Percentiles rank a stretch among this genome's conserved stretches.
phyloP scores from a whole-genome alignment of 768 basidiomycete genomes.

The Fomitopsis pulvina region DNA sequence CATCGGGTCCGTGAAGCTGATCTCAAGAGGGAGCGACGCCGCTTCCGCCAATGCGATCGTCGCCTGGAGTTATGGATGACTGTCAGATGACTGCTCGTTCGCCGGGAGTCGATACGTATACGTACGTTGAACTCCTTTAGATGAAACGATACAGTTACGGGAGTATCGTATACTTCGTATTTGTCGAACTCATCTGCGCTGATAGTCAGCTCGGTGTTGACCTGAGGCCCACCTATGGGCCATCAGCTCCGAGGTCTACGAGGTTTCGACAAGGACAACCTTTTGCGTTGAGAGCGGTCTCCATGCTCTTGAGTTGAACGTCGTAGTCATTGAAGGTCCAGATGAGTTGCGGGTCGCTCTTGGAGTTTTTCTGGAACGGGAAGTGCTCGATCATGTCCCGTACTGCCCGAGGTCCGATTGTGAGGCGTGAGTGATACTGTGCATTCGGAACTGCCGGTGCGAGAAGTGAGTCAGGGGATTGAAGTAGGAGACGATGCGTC shows the following conservation, averaged over 20 bases:
- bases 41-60: constrained; percentile 76
- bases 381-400: constrained; percentile 83
- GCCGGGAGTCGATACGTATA: neutral
- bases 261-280: constrained; percentile 35
- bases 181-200: constrained; percentile 76
- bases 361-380: constrained; percentile 51
- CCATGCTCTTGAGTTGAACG: constrained; percentile 61
- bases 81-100: neutral
- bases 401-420: constrained; percentile 65
- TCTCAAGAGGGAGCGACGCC: constrained; percentile 53
- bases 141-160: constrained; percentile 71
- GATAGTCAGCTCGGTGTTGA: constrained; percentile 72
- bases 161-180: constrained; percentile 58
- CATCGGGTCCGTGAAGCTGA: constrained; percentile 71
- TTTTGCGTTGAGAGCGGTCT: constrained; percentile 58
- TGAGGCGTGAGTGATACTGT: constrained; percentile 54
- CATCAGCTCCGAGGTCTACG: neutral
- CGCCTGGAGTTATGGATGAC: constrained; percentile 40
- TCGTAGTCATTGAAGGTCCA: constrained; percentile 74
- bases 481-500: constrained; percentile 67
- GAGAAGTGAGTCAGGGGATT: constrained; percentile 50
- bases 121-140: constrained; percentile 77
- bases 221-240: constrained; percentile 45
- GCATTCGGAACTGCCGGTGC: constrained; percentile 61
- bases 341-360: constrained; percentile 70